Percentiles rank a stretch among this genome's conserved stretches.
phyloP scores from a whole-genome alignment of 306 rosid genomes.

The Casuarina cunninghamiana region DNA sequence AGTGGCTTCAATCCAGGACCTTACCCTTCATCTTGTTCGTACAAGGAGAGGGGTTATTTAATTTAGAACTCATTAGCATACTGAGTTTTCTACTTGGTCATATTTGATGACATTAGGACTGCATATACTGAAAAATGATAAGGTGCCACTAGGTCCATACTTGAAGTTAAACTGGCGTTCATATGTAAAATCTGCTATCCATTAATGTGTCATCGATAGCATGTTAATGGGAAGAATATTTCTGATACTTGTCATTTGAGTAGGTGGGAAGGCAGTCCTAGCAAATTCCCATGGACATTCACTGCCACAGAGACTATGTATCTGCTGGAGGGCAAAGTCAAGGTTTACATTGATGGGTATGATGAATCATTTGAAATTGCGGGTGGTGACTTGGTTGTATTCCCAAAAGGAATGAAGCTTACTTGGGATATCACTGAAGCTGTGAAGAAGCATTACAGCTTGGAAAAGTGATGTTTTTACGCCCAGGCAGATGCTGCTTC shows the following conservation, averaged over 20 bases:
- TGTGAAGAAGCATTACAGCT: conserved; percentile 49
- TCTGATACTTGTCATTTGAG: neutral
- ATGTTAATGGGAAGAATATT: neutral
- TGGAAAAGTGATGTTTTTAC: conserved; percentile 26
- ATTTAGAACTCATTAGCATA: neutral
- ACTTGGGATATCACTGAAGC: conserved; percentile 57
- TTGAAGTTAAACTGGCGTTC: neutral
- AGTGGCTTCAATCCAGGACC: neutral
- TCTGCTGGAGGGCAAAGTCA: conserved; percentile 52
- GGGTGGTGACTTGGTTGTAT: conserved; percentile 53
- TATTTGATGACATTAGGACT: neutral
- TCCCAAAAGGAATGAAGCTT: conserved; percentile 60
- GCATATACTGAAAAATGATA: neutral
- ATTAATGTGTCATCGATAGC: too few species aligned
- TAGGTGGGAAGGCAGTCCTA: conserved; percentile 53
- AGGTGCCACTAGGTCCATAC: neutral
- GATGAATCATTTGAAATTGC: conserved; percentile 49
- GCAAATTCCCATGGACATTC: conserved; percentile 51
- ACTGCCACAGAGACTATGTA: conserved; percentile 48
- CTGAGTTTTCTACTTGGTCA: neutral
- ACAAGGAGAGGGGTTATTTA: neutral
- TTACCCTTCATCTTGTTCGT: neutral
- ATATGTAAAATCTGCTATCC: too few species aligned
- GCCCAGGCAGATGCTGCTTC: neutral
- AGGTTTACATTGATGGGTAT: conserved; percentile 43